Percentiles rank a stretch among this genome's conserved stretches.
Conservation (phyloP, 805 yeast genomes). For the Cephaloascus albidus region DNA sequence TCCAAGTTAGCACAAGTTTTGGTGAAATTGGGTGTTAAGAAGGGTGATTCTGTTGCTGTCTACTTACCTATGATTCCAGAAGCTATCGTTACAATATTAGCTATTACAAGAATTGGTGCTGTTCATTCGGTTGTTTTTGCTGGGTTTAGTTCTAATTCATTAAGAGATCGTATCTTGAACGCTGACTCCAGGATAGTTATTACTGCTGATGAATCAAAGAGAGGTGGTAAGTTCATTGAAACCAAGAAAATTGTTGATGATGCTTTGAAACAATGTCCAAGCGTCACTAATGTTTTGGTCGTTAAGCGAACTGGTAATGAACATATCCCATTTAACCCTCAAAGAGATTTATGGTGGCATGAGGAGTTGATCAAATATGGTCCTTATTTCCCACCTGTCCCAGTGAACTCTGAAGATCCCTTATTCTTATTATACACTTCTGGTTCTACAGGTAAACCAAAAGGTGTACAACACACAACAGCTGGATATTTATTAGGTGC, state of each 20-base stretch:
- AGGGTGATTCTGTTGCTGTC: constrained; percentile 82
- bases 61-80: constrained; percentile 84
- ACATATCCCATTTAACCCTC: constrained; percentile 36
- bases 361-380: constrained; percentile 58
- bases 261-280: constrained; percentile 57
- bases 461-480: constrained; percentile 77
- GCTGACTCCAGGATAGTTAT: constrained; percentile 66
- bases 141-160: constrained; percentile 68
- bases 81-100: constrained; percentile 66
- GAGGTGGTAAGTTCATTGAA: constrained; percentile 77
- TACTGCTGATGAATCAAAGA: constrained; percentile 73
- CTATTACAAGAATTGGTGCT: constrained; percentile 76
- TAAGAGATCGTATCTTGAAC: constrained; percentile 62
- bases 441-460: constrained; percentile 85
- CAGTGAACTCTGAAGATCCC: constrained; percentile 76
- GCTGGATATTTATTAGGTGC: constrained; percentile 77
- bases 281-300: constrained; percentile 62
- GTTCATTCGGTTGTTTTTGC: constrained; percentile 82
- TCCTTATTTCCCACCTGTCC: constrained; percentile 63
- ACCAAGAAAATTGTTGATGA: constrained; percentile 80
- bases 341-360: constrained; percentile 73
- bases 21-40: constrained; percentile 54
- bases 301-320: constrained; percentile 64
- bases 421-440: constrained; percentile 75
- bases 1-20: constrained; percentile 65